phyloP scores from a whole-genome alignment of 106 monocot species.

The Narthecium ossifragum region DNA sequence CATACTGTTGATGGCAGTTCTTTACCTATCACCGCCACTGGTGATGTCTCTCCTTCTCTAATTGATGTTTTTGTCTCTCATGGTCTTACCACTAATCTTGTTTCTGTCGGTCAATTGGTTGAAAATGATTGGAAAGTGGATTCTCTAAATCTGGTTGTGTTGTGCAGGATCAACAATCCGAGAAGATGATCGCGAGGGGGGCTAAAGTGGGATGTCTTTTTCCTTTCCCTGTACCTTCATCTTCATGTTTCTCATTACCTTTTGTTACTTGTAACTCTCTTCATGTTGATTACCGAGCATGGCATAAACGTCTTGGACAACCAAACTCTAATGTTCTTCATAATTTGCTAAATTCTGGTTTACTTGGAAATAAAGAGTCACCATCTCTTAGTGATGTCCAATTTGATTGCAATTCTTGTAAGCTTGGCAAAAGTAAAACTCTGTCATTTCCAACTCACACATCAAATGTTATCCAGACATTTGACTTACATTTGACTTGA shows the following conservation, averaged over 20 bases:
- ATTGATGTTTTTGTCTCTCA: slow-evolving; percentile 8
- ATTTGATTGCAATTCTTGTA: slow-evolving; percentile 13
- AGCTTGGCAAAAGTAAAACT: slow-evolving; percentile 13
- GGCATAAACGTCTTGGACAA: slow-evolving; percentile 4
- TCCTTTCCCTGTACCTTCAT: too few species aligned
- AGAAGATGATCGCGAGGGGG: slow-evolving; percentile 10
- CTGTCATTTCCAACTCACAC: slow-evolving; percentile 3
- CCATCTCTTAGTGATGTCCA: not conserved
- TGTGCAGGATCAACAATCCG: slow-evolving; percentile 6
- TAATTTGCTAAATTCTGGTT: slow-evolving; percentile 8
- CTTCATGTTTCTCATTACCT: too few species aligned
- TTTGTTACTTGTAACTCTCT: too few species aligned
- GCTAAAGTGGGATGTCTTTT: slow-evolving; percentile 1
- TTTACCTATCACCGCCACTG: slow-evolving; percentile 7
- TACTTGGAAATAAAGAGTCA: slow-evolving; percentile 10
- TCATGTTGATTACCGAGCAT: not conserved
- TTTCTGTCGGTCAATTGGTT: slow-evolving; percentile 14
- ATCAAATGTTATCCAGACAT: not conserved
- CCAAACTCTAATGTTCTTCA: slow-evolving; percentile 9
- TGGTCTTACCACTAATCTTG: slow-evolving; percentile 1
- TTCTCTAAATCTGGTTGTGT: slow-evolving; percentile 16
- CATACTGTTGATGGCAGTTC: slow-evolving; percentile 8
- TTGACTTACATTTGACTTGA: not conserved
- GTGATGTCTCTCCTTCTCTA: slow-evolving; percentile 7
- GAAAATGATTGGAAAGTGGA: slow-evolving; percentile 4